These are phyloP conservation scores for Trichoderma sp. DNA, from an alignment of 2,329 filamentous ascomycete genomes.

Conservation along the genomic window DNA sequence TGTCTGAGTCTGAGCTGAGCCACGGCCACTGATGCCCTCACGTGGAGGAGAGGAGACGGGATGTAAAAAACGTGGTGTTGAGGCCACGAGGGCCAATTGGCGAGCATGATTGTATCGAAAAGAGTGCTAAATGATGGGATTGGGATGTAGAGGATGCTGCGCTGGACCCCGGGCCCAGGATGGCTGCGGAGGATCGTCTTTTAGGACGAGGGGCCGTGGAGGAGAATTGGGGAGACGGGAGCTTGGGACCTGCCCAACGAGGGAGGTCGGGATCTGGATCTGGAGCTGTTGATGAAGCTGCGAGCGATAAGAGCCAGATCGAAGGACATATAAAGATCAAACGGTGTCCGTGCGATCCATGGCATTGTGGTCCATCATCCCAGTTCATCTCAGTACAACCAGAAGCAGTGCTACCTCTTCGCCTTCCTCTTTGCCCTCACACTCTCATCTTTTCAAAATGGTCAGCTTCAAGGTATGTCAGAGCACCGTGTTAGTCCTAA, in stretches of 20 bases:
- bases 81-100: constrained; percentile 1
- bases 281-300: neutral
- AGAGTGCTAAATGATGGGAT: neutral
- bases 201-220: neutral
- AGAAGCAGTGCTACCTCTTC: neutral
- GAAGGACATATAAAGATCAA: neutral
- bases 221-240: neutral
- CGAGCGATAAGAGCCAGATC: neutral
- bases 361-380: neutral
- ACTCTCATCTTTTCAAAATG: constrained; percentile 5
- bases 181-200: neutral
- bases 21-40: constrained; percentile 11
- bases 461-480: constrained; percentile 12
- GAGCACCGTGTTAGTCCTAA: no score
- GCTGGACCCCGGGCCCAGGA: neutral
- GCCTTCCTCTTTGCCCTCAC: neutral
- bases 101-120: constrained; percentile 4
- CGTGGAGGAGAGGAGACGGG: constrained; percentile 9
- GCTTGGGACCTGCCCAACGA: constrained; percentile 10
- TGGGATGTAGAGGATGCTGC: neutral
- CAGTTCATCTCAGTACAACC: neutral
- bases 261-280: constrained; percentile 4
- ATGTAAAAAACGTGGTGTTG: neutral
- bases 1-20: neutral
- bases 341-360: neutral